These are phyloP conservation scores for Cotoneaster glaucophyllus DNA, from an alignment of 306 rosid genomes.

Conservation along the genomic window DNA sequence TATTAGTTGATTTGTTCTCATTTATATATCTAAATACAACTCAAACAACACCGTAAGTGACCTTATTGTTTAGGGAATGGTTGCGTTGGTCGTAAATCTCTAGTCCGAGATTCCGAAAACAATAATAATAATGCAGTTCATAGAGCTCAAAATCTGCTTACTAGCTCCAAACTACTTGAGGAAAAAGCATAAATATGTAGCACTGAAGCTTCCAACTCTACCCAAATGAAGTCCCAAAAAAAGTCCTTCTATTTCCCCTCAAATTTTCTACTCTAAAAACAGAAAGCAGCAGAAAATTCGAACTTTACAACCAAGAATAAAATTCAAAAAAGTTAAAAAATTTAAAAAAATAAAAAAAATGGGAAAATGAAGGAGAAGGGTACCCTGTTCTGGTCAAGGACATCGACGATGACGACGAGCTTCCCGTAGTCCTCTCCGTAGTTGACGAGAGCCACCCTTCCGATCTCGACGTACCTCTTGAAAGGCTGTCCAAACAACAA, in stretches of 20 bases:
- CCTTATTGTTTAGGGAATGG: not conserved
- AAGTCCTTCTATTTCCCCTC: not conserved
- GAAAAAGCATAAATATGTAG: not conserved
- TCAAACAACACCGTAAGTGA: not conserved
- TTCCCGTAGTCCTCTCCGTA: conserved; percentile 81
- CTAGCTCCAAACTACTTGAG: not conserved
- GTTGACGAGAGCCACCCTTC: conserved; percentile 87
- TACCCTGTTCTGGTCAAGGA: conserved; percentile 85
- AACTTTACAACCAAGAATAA: not conserved
- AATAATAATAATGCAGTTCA: not conserved
- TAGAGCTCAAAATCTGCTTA: not conserved
- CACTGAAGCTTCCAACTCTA: too few species aligned
- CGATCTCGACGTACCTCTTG: conserved; percentile 93
- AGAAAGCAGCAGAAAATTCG: not conserved
- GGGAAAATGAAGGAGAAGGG: not conserved
- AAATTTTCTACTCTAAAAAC: not conserved
- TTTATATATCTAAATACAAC: not conserved
- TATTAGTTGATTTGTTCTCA: not conserved
- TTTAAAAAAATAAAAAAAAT: not conserved
- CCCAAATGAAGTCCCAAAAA: not conserved
- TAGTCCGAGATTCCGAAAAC: not conserved
- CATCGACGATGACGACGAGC: conserved; percentile 90
- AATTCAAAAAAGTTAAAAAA: not conserved
- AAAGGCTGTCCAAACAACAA: conserved; percentile 46
- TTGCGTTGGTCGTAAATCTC: not conserved